Conservation (phyloP, 495 filamentous ascomycete species). For the Aspergillus baeticus region DNA sequence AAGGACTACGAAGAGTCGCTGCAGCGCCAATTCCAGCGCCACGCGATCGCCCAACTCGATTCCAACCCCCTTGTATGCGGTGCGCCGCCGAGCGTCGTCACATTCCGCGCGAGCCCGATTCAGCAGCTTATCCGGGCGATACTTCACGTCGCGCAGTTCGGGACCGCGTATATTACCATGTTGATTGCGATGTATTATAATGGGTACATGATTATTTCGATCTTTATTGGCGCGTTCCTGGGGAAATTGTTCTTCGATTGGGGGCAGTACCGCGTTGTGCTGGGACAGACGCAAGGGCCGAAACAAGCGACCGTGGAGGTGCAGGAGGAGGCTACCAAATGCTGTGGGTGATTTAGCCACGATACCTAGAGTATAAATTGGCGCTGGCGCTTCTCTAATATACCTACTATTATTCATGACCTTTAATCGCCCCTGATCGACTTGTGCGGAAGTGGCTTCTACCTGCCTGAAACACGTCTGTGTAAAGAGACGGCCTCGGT, state of each 20-base stretch:
- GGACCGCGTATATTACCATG: slow-evolving; percentile 66
- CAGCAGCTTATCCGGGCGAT: slow-evolving; percentile 58
- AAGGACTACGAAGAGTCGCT: slow-evolving; percentile 59
- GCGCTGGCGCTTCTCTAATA: neutral
- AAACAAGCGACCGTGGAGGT: neutral
- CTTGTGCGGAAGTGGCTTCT: too few relatives aligned
- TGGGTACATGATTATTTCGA: slow-evolving; percentile 59
- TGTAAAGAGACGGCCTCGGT: too few relatives aligned
- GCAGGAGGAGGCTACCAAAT: slow-evolving; percentile 26
- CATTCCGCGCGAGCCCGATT: slow-evolving; percentile 45
- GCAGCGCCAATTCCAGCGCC: slow-evolving; percentile 39
- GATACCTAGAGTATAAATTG: neutral
- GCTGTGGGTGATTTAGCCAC: slow-evolving; percentile 20
- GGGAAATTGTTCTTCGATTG: slow-evolving; percentile 57
- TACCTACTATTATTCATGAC: too few relatives aligned
- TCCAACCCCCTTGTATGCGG: slow-evolving; percentile 20
- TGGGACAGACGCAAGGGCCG: slow-evolving; percentile 9
- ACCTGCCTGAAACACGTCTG: too few relatives aligned
- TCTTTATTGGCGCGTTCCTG: slow-evolving; percentile 57
- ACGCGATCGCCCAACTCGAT: slow-evolving; percentile 19
- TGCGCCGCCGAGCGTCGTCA: slow-evolving; percentile 11
- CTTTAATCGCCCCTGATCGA: too few relatives aligned
- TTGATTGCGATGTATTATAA: slow-evolving; percentile 62
- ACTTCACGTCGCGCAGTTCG: slow-evolving; percentile 62
- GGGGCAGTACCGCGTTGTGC: slow-evolving; percentile 34